Base-by-base conservation (phyloP, 345 rosid genomes). In the Rhizophora mangle region DNA sequence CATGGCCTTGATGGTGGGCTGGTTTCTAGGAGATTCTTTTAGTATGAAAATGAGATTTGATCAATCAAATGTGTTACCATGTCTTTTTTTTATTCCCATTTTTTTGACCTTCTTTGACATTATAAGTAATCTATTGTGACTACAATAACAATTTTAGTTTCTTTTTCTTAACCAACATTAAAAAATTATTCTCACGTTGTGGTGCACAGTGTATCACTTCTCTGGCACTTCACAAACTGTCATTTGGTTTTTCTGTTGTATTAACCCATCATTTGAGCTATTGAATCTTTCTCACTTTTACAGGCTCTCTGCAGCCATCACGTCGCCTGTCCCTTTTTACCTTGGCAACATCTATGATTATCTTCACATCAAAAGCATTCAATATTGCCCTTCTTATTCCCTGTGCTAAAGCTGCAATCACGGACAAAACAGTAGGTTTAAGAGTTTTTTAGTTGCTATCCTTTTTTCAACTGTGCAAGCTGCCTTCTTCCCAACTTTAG, bases 301-400 rank as follows among this genome's bases (percentile, higher is more conserved):
- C 81, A 89, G 95, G 84, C 72, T 82, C 83, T 37, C 56, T 89
- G 77, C 83, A 81, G 71, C 89, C 95, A 65, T 87, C 92, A 69
- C 80, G 82, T n/a, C 81, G 92, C 20, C 78, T 89, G 75, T 87
- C 88, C 26, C 84, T 87, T 63, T 85, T 77, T 63, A 85, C 79
- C 51, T 67, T 89, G 62, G 83, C 89, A 54, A 80, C 86, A 71
- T 81, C 83, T n/a, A 87, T 87, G 91, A 85, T 86, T 34, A 73
- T 84, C 52, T 85, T 89, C 78, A 75, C 85, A 36, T 78, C 95
- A 65, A 82, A 80, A 82, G 87, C 90, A 65, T 85, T 75, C 79
- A 84, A 82, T 70, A 80, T 89, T 37, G 81, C 83, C 22, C 87
- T 86, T 74, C 81, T 83, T 74, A 59, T 80, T 74, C 70, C 76